Evolutionary conservation across 2,329 filamentous ascomycete species (phyloP).

Genomic region (Aspergillus clavatus): DNA sequence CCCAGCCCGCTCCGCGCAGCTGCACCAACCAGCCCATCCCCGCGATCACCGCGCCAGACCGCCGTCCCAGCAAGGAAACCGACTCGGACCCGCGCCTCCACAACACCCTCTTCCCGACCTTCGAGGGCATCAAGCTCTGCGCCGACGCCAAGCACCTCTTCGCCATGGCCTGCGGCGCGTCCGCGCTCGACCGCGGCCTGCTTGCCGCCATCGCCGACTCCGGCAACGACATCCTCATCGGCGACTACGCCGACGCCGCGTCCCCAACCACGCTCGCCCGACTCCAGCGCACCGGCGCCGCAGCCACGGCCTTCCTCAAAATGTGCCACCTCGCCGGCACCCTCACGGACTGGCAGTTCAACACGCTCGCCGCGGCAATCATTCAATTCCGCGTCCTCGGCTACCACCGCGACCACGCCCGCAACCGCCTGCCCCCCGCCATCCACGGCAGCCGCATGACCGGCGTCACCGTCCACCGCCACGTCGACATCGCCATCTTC

Average conservation of each 20-base stretch:
- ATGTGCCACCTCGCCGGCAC: slow-evolving; percentile 13
- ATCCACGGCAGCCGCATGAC: slow-evolving; percentile 21
- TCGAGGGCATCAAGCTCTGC: slow-evolving; percentile 18
- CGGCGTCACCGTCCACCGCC: slow-evolving; percentile 7
- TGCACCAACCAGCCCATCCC: slow-evolving; percentile 1
- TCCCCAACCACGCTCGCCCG: slow-evolving; percentile 7
- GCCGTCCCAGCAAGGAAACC: slow-evolving; percentile 11
- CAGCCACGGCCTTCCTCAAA: slow-evolving; percentile 19
- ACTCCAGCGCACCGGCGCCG: slow-evolving; percentile 16
- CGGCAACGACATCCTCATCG: slow-evolving; percentile 21
- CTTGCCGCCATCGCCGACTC: slow-evolving; percentile 17
- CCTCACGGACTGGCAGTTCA: slow-evolving; percentile 15
- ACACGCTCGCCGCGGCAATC: slow-evolving; percentile 11
- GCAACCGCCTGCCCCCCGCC: slow-evolving; percentile 5
- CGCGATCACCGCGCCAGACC: slow-evolving; percentile 14
- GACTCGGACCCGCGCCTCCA: slow-evolving; percentile 8
- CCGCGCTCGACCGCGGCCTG: slow-evolving; percentile 13
- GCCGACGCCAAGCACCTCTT: slow-evolving; percentile 60
- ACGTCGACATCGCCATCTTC: slow-evolving; percentile 16
- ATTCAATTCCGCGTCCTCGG: slow-evolving; percentile 20
- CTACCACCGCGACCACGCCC: slow-evolving; percentile 17
- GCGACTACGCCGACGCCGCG: slow-evolving; percentile 20
- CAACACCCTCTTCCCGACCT: slow-evolving; percentile 15
- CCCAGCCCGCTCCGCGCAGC: slow-evolving; percentile 7
- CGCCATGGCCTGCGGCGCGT: slow-evolving; percentile 54